phyloP scores from a whole-genome alignment of 768 basidiomycete species.

The Boletus bicolor region DNA sequence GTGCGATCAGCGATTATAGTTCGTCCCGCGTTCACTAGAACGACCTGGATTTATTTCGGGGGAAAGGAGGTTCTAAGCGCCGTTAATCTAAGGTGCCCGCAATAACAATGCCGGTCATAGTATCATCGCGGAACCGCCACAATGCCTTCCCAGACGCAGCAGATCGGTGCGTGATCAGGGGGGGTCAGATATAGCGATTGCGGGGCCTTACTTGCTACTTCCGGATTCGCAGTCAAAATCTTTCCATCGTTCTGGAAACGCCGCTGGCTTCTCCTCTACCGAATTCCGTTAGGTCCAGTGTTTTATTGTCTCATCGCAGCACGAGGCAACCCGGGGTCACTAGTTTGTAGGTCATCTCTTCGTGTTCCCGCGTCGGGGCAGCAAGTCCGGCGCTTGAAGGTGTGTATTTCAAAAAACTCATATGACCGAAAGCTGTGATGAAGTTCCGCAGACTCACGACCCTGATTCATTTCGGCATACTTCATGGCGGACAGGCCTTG shows the following conservation, averaged over 20 bases:
- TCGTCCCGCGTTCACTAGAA: slow-evolving; percentile 3
- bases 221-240: slow-evolving; percentile 27
- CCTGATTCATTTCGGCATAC: slow-evolving; percentile 32
- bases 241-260: slow-evolving; percentile 21
- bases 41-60: slow-evolving; percentile 8
- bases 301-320: background rate
- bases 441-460: slow-evolving; percentile 10
- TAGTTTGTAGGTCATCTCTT: background rate
- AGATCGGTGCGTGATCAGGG: slow-evolving; percentile 27
- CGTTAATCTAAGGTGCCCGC: slow-evolving; percentile 26
- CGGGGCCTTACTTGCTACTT: slow-evolving; percentile 25
- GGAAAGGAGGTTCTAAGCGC: slow-evolving; percentile 4
- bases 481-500: slow-evolving; percentile 13
- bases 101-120: slow-evolving; percentile 22
- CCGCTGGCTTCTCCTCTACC: slow-evolving; percentile 20
- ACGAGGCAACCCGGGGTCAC: slow-evolving; percentile 5
- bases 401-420: slow-evolving; percentile 4
- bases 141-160: slow-evolving; percentile 22
- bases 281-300: background rate
- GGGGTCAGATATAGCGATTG: slow-evolving; percentile 21
- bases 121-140: slow-evolving; percentile 28
- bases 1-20: slow-evolving; percentile 1
- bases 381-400: background rate
- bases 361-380: slow-evolving; percentile 1
- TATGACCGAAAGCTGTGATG: background rate